Percentiles rank a stretch among this genome's conserved stretches.
Evolutionary conservation across 805 yeast genomes (phyloP).

Genomic region (Schwanniomyces occidentalis): DNA sequence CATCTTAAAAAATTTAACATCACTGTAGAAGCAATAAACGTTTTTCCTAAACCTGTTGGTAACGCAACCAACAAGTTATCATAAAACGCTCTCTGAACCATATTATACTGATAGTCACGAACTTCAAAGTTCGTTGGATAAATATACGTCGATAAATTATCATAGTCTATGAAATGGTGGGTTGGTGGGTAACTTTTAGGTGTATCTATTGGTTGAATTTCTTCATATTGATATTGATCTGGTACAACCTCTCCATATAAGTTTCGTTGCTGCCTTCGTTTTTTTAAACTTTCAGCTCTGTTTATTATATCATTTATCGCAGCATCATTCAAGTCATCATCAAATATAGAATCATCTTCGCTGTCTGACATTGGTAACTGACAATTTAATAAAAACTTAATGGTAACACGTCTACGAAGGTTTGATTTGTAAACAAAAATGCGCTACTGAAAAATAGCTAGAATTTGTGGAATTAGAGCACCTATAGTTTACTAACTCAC

Average conservation of each 20-base stretch:
- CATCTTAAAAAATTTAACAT: constrained; percentile 88
- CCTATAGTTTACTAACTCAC: too few relatives aligned
- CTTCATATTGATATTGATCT: constrained; percentile 6
- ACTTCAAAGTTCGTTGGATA: constrained; percentile 86
- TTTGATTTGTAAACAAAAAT: too few relatives aligned
- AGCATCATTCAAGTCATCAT: constrained; percentile 14
- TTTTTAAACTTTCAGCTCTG: neutral
- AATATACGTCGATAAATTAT: constrained; percentile 44
- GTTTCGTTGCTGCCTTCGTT: constrained; percentile 8
- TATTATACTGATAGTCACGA: constrained; percentile 86
- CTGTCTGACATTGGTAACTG: constrained; percentile 5
- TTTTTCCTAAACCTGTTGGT: constrained; percentile 97
- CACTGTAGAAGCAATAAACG: constrained; percentile 91
- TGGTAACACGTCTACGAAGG: too few relatives aligned
- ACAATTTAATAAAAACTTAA: too few relatives aligned
- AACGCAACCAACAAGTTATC: constrained; percentile 82
- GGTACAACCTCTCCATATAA: constrained; percentile 12
- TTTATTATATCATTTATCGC: constrained; percentile 7
- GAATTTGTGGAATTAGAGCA: too few relatives aligned
- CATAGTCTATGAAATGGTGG: constrained; percentile 26
- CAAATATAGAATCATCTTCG: constrained; percentile 13
- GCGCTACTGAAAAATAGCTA: too few relatives aligned
- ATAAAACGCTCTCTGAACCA: constrained; percentile 69
- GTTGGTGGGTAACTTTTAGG: constrained; percentile 15
- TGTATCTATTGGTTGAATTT: neutral